Evolutionary conservation across 2,329 filamentous ascomycete genomes (phyloP).

Genomic region (Amauroascus niger): DNA sequence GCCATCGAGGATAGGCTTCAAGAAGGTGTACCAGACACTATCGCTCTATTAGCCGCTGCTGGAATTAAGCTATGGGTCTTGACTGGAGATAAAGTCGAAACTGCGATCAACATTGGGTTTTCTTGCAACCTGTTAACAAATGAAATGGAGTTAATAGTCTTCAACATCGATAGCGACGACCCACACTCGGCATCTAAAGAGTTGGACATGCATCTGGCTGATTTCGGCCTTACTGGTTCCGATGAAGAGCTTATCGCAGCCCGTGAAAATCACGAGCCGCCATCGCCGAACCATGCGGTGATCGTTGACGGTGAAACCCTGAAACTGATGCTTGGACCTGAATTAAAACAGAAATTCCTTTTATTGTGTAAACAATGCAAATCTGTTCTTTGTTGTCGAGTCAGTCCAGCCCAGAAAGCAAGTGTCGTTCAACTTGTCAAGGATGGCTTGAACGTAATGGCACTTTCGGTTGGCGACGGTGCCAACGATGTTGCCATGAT

Average conservation of each 20-base stretch:
- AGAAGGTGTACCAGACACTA: conserved; percentile 93
- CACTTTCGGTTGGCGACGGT: conserved; percentile 82
- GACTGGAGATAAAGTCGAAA: conserved; percentile 97
- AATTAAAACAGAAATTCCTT: conserved; percentile 81
- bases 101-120: conserved; percentile 98
- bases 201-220: conserved; percentile 61
- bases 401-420: conserved; percentile 93
- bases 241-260: conserved; percentile 76
- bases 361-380: conserved; percentile 95
- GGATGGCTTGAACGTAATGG: conserved; percentile 89
- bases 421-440: conserved; percentile 96
- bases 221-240: conserved; percentile 71
- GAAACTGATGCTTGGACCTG: conserved; percentile 73
- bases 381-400: conserved; percentile 91
- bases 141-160: conserved; percentile 89
- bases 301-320: conserved; percentile 93
- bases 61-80: conserved; percentile 98
- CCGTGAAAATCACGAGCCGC: conserved; percentile 73
- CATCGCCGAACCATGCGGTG: conserved; percentile 77
- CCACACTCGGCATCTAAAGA: conserved; percentile 55
- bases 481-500: conserved; percentile 98
- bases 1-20: conserved; percentile 96
- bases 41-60: conserved; percentile 77
- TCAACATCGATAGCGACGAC: conserved; percentile 73
- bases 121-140: conserved; percentile 97